A percentile compares a stretch with the other conserved stretches of the same genome.
phyloP scores from a whole-genome alignment of 1,284 basidiomycete genomes.

The Apiotrichum gamsii region DNA sequence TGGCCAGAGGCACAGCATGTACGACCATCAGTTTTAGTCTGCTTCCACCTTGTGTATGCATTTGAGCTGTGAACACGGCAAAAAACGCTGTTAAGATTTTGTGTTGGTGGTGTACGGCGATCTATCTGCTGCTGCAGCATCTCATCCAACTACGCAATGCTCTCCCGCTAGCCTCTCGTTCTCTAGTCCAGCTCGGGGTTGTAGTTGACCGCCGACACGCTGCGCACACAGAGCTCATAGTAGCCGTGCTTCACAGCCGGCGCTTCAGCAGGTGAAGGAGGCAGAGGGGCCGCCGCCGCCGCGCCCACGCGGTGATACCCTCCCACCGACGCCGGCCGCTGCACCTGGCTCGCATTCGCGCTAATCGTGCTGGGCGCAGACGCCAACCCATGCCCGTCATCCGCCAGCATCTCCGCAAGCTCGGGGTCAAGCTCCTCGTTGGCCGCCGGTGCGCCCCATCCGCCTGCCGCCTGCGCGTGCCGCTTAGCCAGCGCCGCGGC shows the following conservation, averaged over 20 bases:
- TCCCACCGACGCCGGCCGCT: background rate
- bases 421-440: slow-evolving; percentile 27
- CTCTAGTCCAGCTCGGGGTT: slow-evolving; percentile 36
- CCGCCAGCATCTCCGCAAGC: slow-evolving; percentile 25
- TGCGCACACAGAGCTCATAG: slow-evolving; percentile 49
- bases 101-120: too few species aligned
- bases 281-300: background rate
- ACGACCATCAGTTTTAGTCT: slow-evolving; percentile 1
- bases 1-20: background rate
- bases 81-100: too few species aligned
- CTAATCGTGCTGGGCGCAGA: background rate
- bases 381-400: slow-evolving; percentile 10
- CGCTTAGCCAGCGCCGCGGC: slow-evolving; percentile 6
- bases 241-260: slow-evolving; percentile 42
- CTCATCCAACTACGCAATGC: too few species aligned
- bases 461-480: slow-evolving; percentile 21
- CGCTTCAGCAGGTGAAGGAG: too few species aligned
- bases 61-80: too few species aligned
- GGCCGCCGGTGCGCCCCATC: slow-evolving; percentile 23
- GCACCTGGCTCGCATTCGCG: too few species aligned
- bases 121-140: too few species aligned
- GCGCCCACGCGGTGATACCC: slow-evolving; percentile 33
- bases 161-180: too few species aligned
- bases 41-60: too few species aligned
- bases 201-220: slow-evolving; percentile 43